Conservation (phyloP, 257 asterid genomes). For the Nicotiana benthamiana region DNA sequence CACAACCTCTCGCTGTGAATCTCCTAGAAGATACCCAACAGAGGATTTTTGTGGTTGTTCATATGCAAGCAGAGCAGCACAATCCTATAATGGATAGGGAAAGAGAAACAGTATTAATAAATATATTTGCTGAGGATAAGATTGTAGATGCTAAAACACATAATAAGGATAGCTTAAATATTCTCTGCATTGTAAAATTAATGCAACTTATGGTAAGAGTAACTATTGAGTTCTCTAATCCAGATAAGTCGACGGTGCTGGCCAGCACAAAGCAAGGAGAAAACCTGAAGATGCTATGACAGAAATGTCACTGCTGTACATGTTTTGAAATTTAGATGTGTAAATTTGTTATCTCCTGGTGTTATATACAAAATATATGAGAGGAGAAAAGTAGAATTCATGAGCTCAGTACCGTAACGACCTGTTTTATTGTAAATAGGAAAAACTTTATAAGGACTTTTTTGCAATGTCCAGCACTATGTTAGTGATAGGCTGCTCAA, state of each 20-base stretch:
- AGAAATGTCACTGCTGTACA: background rate
- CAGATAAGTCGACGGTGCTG: too few relatives aligned
- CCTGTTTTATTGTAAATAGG: background rate
- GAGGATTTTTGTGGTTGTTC: slow-evolving; percentile 62
- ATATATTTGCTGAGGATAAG: background rate
- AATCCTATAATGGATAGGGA: slow-evolving; percentile 46
- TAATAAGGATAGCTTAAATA: background rate
- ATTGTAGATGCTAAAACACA: background rate
- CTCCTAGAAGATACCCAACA: slow-evolving; percentile 77
- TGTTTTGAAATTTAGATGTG: background rate
- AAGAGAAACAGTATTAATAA: background rate
- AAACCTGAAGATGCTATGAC: background rate
- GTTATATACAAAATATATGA: background rate
- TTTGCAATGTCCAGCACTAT: background rate
- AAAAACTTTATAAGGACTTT: background rate
- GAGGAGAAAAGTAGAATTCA: background rate
- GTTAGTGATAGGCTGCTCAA: background rate
- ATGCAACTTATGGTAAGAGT: background rate
- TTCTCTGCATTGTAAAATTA: background rate
- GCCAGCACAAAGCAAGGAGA: too few relatives aligned
- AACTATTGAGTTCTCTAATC: background rate
- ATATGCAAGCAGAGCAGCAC: slow-evolving; percentile 85
- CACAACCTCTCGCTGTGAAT: slow-evolving; percentile 74
- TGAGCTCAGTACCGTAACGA: background rate
- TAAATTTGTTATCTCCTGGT: background rate